Evolutionary conservation across 768 basidiomycete species (phyloP).

Genomic region (Leucosporidium scottii): DNA sequence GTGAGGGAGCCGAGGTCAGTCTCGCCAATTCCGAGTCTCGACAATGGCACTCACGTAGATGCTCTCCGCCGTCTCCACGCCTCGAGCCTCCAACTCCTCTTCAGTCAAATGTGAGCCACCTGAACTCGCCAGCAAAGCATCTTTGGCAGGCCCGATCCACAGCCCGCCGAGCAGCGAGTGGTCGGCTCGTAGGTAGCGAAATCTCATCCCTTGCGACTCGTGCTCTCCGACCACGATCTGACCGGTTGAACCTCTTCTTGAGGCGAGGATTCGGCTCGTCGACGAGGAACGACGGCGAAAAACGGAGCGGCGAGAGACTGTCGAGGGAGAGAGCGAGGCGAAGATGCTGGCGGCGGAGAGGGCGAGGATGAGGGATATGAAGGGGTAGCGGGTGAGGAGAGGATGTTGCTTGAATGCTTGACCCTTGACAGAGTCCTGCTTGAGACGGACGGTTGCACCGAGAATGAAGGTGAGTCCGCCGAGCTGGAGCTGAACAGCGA

Average conservation of each 20-base stretch:
- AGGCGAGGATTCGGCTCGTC: constrained; percentile 53
- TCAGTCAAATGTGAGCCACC: constrained; percentile 44
- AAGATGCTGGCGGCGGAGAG: background rate
- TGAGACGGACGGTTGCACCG: no score
- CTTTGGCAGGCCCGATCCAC: constrained; percentile 49
- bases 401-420: background rate
- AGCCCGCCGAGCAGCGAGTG: constrained; percentile 60
- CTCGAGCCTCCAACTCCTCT: constrained; percentile 42
- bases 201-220: constrained; percentile 39
- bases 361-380: constrained; percentile 2
- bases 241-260: constrained; percentile 67
- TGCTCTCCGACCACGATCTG: constrained; percentile 71
- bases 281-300: background rate
- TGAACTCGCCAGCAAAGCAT: constrained; percentile 51
- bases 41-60: constrained; percentile 43
- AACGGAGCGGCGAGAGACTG: background rate
- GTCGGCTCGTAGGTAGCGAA: constrained; percentile 52
- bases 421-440: no score
- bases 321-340: constrained; percentile 13
- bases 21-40: no score
- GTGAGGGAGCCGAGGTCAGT: no score
- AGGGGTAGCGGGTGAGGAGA: background rate
- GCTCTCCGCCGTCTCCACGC: constrained; percentile 15
- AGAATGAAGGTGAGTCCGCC: no score
- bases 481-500: no score